phyloP scores from a whole-genome alignment of 2,329 filamentous ascomycete species.

The Ceratocystis harringtonii region DNA sequence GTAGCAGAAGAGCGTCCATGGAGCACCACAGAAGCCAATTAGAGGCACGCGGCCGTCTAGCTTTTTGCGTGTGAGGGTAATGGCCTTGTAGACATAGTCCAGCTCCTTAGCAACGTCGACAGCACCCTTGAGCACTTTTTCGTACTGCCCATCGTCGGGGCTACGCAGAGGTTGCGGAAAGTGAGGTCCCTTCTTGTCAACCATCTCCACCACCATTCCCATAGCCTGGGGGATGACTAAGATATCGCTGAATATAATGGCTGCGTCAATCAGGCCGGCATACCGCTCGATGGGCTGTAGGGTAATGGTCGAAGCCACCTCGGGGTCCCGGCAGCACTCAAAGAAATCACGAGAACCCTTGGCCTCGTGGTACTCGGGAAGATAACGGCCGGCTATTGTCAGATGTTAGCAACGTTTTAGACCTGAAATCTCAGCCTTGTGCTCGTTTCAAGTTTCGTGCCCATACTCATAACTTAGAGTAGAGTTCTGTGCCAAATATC shows the following conservation, averaged over 20 bases:
- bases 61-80: constrained; percentile 80
- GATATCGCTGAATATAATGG: constrained; percentile 98
- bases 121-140: constrained; percentile 54
- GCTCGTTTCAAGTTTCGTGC: neutral
- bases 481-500: neutral
- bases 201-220: constrained; percentile 97
- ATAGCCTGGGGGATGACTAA: constrained; percentile 94
- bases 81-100: constrained; percentile 90
- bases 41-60: constrained; percentile 76
- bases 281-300: constrained; percentile 90
- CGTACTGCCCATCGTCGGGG: constrained; percentile 73
- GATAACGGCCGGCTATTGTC: constrained; percentile 70
- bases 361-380: constrained; percentile 92
- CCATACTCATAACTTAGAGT: neutral
- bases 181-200: constrained; percentile 90
- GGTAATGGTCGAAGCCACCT: constrained; percentile 84
- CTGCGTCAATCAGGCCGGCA: constrained; percentile 78
- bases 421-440: neutral
- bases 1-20: constrained; percentile 94
- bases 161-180: constrained; percentile 73
- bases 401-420: neutral
- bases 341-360: constrained; percentile 92
- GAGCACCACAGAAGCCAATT: constrained; percentile 92
- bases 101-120: constrained; percentile 78
- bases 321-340: constrained; percentile 85